Percentiles rank a stretch among this genome's conserved stretches.
These are phyloP conservation scores for Solanum pinnatisectum DNA, from an alignment of 257 asterid genomes.

Conservation along the genomic window DNA sequence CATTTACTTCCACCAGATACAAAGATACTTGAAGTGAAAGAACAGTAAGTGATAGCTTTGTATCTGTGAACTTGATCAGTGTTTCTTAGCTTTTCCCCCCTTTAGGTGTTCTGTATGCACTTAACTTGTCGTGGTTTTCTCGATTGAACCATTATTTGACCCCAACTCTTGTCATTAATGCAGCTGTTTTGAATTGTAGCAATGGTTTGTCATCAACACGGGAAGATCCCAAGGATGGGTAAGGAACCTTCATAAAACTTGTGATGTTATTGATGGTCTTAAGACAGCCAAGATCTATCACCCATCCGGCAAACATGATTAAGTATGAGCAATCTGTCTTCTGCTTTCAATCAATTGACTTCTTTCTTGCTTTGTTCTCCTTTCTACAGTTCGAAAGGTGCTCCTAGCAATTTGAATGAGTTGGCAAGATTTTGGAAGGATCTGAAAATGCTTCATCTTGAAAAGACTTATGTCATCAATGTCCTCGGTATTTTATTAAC, in stretches of 20 bases:
- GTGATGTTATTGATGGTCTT: neutral
- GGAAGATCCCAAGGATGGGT: conserved; percentile 29
- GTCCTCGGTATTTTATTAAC: conserved; percentile 60
- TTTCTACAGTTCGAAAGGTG: conserved; percentile 36
- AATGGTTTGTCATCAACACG: conserved; percentile 24
- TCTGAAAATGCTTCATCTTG: conserved; percentile 53
- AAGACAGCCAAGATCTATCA: neutral
- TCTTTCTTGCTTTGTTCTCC: neutral
- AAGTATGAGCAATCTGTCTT: neutral
- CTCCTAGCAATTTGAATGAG: conserved; percentile 2
- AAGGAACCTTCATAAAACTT: conserved; percentile 12
- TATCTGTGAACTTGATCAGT: neutral
- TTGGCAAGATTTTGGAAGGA: conserved; percentile 42
- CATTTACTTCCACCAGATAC: neutral
- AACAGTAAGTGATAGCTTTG: neutral
- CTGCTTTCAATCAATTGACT: neutral
- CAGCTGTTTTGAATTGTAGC: conserved; percentile 10
- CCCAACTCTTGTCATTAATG: conserved; percentile 2
- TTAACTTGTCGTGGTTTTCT: neutral
- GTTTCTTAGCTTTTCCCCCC: neutral
- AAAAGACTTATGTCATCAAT: conserved; percentile 72
- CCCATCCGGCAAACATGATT: neutral
- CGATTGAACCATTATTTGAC: conserved; percentile 4
- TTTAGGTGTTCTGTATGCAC: neutral
- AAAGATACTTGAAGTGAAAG: neutral